Conservation (phyloP, 345 rosid genomes). For the Lenwebbia sp. region DNA sequence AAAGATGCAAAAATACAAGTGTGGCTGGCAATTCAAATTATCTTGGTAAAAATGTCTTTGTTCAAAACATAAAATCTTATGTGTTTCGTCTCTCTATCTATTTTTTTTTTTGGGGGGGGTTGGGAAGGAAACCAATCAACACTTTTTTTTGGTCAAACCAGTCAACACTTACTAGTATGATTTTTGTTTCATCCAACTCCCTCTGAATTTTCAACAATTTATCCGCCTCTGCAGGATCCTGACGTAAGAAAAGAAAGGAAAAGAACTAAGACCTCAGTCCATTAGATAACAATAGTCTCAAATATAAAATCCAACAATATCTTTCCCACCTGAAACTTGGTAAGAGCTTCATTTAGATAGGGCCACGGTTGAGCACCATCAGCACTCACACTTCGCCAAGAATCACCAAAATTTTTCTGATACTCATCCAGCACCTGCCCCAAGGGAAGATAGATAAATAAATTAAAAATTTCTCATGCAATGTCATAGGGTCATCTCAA, state of each 20-base stretch:
- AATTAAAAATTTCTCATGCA: not conserved
- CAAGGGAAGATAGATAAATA: not conserved
- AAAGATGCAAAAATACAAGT: not conserved
- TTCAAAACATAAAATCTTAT: not conserved
- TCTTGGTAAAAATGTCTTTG: not conserved
- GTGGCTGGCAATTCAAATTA: not conserved
- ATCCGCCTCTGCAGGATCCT: slow-evolving; percentile 99
- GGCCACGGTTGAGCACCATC: slow-evolving; percentile 75
- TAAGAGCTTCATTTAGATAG: slow-evolving; percentile 63
- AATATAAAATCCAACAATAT: not conserved
- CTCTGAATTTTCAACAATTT: slow-evolving; percentile 93
- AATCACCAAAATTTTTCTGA: slow-evolving; percentile 78
- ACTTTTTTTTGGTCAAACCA: too few species aligned
- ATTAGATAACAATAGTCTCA: not conserved
- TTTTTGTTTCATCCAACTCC: slow-evolving; percentile 97
- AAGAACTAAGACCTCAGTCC: not conserved
- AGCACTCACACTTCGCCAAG: slow-evolving; percentile 62
- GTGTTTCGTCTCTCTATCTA: not conserved
- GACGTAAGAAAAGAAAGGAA: slow-evolving; percentile 3
- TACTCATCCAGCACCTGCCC: slow-evolving; percentile 84
- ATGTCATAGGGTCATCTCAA: not conserved
- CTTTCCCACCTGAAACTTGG: slow-evolving; percentile 59
- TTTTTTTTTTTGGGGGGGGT: not conserved
- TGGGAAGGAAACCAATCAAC: not conserved
- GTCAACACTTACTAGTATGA: slow-evolving; percentile 69